These are phyloP conservation scores for Podila clonocystis DNA, from an alignment of 192 early-diverging fungal species.

Conservation along the genomic window DNA sequence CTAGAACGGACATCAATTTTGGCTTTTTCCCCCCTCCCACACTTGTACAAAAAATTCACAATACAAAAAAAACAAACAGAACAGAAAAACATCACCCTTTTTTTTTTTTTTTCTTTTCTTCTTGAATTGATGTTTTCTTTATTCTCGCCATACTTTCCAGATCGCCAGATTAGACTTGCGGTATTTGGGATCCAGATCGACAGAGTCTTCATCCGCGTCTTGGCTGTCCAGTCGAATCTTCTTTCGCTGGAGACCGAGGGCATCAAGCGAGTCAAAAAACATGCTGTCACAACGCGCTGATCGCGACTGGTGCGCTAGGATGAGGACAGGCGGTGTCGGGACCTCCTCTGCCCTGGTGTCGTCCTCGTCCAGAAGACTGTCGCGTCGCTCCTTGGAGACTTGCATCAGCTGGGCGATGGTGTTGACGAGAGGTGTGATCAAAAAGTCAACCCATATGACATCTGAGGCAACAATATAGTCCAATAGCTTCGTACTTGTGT, in stretches of 20 bases:
- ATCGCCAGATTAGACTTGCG: conserved; percentile 24
- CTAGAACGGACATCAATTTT: background rate
- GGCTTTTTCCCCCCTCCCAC: background rate
- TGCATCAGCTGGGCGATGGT: conserved; percentile 41
- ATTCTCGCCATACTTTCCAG: conserved; percentile 43
- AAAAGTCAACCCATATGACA: conserved; percentile 58
- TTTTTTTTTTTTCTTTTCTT: background rate
- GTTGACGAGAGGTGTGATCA: conserved; percentile 50
- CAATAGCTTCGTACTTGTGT: background rate
- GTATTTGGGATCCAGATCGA: conserved; percentile 33
- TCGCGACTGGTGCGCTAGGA: conserved; percentile 50
- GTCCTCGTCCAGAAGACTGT: conserved; percentile 17
- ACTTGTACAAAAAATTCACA: conserved; percentile 11
- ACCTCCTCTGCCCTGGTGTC: background rate
- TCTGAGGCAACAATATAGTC: conserved; percentile 58
- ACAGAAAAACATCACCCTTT: background rate
- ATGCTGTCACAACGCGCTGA: conserved; percentile 44
- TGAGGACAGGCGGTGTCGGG: conserved; percentile 22
- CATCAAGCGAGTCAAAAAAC: conserved; percentile 44
- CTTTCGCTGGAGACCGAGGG: conserved; percentile 22
- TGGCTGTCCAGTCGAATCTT: conserved; percentile 15
- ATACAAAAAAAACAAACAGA: conserved; percentile 23
- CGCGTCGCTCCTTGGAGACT: conserved; percentile 9
- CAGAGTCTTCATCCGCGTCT: conserved; percentile 17
- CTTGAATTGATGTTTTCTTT: background rate